Evolutionary conservation across 73 alveolate species (phyloP), one percentile per base, ranked within the genome.

Genomic region (Paramecium sonneborni): DNA sequence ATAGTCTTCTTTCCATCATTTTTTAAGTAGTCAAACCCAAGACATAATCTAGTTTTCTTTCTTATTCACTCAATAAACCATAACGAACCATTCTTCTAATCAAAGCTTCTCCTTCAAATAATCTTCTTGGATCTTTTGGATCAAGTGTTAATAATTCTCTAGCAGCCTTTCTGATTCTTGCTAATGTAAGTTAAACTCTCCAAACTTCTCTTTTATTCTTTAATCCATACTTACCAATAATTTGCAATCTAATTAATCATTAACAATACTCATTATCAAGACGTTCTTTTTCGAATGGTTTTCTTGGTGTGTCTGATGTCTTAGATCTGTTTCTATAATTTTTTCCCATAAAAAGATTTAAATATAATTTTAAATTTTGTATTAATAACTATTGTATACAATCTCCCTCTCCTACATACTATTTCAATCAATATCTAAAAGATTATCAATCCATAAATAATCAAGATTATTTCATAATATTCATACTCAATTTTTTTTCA

Each of bases 201-300:
- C 98, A 96, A 93, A 97, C 99, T 95, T 98, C 99, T 95, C 99
- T 98, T 97, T 98, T 98, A 97, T 97, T 97, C 97, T 96, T 97
- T 93, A 98, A 93, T 92, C 99, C 99, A 93, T 96, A 98, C 92
- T 95, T 97, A 55, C 99, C 99, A 92, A 98, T 92, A 94, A 98
- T 93, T 94, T 95, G 92, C 96, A 98, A 70, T 93, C 94, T 88
- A 30, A 62, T 30, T 62, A 72, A 2, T 72, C 57, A 82, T 39
- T 56, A 38, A 30, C 7, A 24, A 85, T 96, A 94, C 97, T 96
- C 98, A 91, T 95, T 94, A 92, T 94, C 98, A 79, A 97, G 95
- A 85, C 99, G 92, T 90, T 97, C 99, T 95, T 96, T 97, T 93
- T 97, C 99, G 86, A 93, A 97, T 62, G 99, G 99, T 76, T 97